Conservation (phyloP, 1,284 basidiomycete species). For the Schizophyllum amplum region DNA sequence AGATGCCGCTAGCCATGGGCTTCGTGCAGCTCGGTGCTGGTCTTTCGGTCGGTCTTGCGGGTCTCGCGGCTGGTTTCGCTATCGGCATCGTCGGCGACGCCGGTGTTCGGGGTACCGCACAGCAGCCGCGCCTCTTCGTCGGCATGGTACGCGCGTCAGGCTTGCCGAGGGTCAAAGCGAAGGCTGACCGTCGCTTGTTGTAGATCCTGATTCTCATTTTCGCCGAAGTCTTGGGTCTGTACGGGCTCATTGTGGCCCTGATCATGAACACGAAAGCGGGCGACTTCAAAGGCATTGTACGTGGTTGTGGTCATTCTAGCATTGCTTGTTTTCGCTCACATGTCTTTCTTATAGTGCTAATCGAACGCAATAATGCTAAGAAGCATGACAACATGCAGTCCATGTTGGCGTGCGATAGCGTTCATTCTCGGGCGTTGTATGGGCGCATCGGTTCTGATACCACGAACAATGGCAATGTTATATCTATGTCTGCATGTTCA, state of each 20-base stretch:
- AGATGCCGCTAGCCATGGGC: conserved; percentile 69
- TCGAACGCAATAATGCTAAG: no score
- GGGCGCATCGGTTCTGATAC: neutral
- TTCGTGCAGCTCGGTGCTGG: conserved; percentile 90
- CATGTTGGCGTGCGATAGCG: no score
- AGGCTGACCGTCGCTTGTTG: neutral
- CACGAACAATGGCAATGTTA: neutral
- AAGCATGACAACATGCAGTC: no score
- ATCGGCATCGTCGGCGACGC: conserved; percentile 96
- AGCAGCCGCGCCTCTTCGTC: conserved; percentile 92
- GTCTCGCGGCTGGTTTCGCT: conserved; percentile 86
- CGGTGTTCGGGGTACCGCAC: conserved; percentile 84
- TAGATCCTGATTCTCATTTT: conserved; percentile 74
- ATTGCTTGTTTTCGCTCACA: neutral
- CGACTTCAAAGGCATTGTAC: conserved; percentile 24
- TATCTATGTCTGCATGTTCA: neutral
- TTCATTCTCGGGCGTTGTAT: neutral
- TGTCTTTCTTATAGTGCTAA: neutral
- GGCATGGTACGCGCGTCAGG: conserved; percentile 71
- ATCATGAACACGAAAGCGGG: conserved; percentile 73
- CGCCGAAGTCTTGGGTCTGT: conserved; percentile 78
- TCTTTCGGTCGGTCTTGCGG: conserved; percentile 80
- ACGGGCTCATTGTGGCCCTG: conserved; percentile 80
- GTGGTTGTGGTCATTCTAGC: neutral
- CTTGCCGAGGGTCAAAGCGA: no score